phyloP scores from a whole-genome alignment of 306 rosid genomes.

The Pyrus pyrifolia region DNA sequence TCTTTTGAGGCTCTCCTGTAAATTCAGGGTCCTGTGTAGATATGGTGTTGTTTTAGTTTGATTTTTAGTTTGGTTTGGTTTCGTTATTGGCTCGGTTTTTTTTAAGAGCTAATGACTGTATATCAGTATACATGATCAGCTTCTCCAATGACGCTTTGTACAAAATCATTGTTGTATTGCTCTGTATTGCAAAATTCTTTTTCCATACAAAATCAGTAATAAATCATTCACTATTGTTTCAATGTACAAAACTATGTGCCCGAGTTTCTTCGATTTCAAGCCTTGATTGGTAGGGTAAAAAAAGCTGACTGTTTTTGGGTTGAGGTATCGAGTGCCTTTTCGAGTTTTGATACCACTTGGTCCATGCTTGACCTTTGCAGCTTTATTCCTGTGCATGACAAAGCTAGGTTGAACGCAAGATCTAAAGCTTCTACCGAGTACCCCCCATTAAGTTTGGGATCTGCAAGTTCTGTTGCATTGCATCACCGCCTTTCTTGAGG shows the following conservation, averaged over 20 bases:
- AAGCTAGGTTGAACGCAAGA: conserved; percentile 41
- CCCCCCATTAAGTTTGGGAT: conserved; percentile 45
- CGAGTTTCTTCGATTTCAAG: neutral
- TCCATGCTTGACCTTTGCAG: conserved; percentile 49
- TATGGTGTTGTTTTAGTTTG: neutral
- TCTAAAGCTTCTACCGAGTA: conserved; percentile 50
- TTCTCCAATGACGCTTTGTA: conserved; percentile 51
- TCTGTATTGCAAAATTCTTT: conserved; percentile 9
- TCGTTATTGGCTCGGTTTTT: conserved; percentile 44
- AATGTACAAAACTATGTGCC: neutral
- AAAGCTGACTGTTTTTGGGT: conserved; percentile 13
- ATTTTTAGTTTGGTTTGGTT: neutral
- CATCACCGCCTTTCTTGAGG: conserved; percentile 28
- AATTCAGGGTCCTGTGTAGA: conserved; percentile 19
- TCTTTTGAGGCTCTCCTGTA: conserved; percentile 19
- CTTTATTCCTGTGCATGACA: conserved; percentile 46
- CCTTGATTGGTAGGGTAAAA: neutral
- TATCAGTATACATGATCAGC: conserved; percentile 24
- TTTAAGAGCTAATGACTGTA: conserved; percentile 38
- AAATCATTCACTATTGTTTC: conserved; percentile 6
- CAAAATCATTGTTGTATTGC: conserved; percentile 4
- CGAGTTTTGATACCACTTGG: conserved; percentile 34
- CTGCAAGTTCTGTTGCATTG: conserved; percentile 40
- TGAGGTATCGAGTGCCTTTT: conserved; percentile 37
- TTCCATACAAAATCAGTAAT: conserved; percentile 1